A percentile compares a stretch with the other conserved stretches of the same genome.
phyloP scores from a whole-genome alignment of 352 stramenopile genomes.

The Globisporangium cystogenes region DNA sequence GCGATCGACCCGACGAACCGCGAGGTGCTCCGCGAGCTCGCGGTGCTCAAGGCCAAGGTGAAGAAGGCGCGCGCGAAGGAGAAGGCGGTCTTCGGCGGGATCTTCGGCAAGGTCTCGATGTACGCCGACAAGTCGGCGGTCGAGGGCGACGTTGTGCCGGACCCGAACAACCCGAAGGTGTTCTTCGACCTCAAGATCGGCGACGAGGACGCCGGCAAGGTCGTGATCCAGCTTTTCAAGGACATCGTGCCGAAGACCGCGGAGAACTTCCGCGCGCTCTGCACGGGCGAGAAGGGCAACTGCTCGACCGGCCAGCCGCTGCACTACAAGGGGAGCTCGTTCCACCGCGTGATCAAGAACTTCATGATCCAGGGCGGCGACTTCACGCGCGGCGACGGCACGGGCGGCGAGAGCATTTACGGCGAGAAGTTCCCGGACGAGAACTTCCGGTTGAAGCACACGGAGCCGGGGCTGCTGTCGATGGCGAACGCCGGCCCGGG shows the following conservation, averaged over 20 bases:
- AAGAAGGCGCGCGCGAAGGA: slow-evolving; percentile 93
- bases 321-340: slow-evolving; percentile 97
- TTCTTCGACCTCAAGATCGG: slow-evolving; percentile 98
- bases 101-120: slow-evolving; percentile 96
- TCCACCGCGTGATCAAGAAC: slow-evolving; percentile 97
- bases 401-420: slow-evolving; percentile 93
- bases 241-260: slow-evolving; percentile 96
- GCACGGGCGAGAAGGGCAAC: slow-evolving; percentile 96
- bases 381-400: slow-evolving; percentile 95
- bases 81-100: slow-evolving; percentile 94
- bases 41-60: slow-evolving; percentile 77
- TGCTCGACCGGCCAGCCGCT: slow-evolving; percentile 80
- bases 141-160: slow-evolving; percentile 44
- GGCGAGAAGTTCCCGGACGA: slow-evolving; percentile 95
- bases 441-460: slow-evolving; percentile 98
- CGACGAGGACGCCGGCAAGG: slow-evolving; percentile 80
- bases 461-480: slow-evolving; percentile 90
- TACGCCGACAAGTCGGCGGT: slow-evolving; percentile 96
- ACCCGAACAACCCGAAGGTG: slow-evolving; percentile 32
- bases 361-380: slow-evolving; percentile 96
- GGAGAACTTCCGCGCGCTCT: slow-evolving; percentile 98
- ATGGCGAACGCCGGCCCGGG: slow-evolving; percentile 96
- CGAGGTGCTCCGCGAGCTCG: slow-evolving; percentile 74
- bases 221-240: slow-evolving; percentile 96
- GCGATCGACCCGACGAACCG: slow-evolving; percentile 81